phyloP scores from a whole-genome alignment of 345 rosid genomes.

The Hibiscus mutabilis region DNA sequence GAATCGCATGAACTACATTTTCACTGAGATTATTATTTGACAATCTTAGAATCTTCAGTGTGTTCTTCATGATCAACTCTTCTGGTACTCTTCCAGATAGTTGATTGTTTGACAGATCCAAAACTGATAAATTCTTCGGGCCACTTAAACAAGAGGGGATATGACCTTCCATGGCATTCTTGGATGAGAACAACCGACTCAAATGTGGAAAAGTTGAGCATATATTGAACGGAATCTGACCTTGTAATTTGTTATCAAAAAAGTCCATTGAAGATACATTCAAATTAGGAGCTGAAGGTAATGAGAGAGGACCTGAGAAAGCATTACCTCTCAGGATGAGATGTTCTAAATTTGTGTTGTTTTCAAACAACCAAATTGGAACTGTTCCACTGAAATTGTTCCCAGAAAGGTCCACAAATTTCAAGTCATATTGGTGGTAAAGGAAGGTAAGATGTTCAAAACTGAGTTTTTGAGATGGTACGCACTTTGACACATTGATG shows the following conservation, averaged over 20 bases:
- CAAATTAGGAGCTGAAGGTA: neutral
- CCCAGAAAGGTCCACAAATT: too few relatives aligned
- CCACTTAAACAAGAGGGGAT: constrained; percentile 15
- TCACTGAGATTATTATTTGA: constrained; percentile 28
- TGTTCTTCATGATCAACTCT: neutral
- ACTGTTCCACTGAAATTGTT: neutral
- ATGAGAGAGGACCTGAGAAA: constrained; percentile 3
- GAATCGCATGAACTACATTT: neutral
- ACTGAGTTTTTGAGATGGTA: too few relatives aligned
- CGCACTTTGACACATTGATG: too few relatives aligned
- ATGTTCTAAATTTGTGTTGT: neutral
- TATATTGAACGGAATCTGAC: constrained; percentile 2
- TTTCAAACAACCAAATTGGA: constrained; percentile 26
- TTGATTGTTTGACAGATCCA: neutral
- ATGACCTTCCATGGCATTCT: constrained; percentile 11
- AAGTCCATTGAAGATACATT: neutral
- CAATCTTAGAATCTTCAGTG: neutral
- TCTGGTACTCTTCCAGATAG: constrained; percentile 17
- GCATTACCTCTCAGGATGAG: neutral
- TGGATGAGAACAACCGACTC: neutral
- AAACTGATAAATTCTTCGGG: too few relatives aligned
- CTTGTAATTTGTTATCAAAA: neutral
- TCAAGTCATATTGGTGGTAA: too few relatives aligned
- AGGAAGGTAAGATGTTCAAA: too few relatives aligned
- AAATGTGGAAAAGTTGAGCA: constrained; percentile 12